phyloP scores from a whole-genome alignment of 2,329 filamentous ascomycete species.

The Chrysosporium keratinophilum region DNA sequence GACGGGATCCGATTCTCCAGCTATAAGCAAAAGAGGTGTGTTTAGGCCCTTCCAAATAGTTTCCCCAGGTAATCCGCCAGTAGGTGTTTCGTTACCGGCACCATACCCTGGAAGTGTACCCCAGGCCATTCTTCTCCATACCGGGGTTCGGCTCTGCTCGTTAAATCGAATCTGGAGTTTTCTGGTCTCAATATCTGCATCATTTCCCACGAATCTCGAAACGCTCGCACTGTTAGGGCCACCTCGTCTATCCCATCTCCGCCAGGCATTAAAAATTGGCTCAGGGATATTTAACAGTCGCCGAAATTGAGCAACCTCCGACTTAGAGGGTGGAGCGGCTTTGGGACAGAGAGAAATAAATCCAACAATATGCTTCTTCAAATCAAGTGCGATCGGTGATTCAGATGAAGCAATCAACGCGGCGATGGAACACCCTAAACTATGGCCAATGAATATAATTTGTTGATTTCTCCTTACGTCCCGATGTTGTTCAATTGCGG shows the following conservation, averaged over 20 bases:
- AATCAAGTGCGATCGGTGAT: constrained; percentile 42
- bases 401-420: constrained; percentile 57
- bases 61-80: constrained; percentile 57
- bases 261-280: constrained; percentile 61
- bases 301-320: constrained; percentile 43
- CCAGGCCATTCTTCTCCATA: constrained; percentile 71
- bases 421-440: constrained; percentile 74
- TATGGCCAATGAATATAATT: constrained; percentile 75
- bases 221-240: constrained; percentile 71
- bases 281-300: constrained; percentile 57
- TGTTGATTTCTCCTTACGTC: constrained; percentile 56
- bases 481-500: constrained; percentile 62
- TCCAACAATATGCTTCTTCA: constrained; percentile 60
- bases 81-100: constrained; percentile 38
- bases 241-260: constrained; percentile 67
- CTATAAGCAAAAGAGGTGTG: constrained; percentile 67
- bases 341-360: constrained; percentile 73
- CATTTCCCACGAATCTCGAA: constrained; percentile 51
- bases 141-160: constrained; percentile 66
- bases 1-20: constrained; percentile 64
- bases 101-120: constrained; percentile 57
- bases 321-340: constrained; percentile 50
- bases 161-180: constrained; percentile 48
- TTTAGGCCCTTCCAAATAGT: constrained; percentile 62
- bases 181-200: constrained; percentile 33